Evolutionary conservation across 2,329 filamentous ascomycete genomes (phyloP), one percentile per base, ranked within the genome.

Genomic region (Beauveria sp.): DNA sequence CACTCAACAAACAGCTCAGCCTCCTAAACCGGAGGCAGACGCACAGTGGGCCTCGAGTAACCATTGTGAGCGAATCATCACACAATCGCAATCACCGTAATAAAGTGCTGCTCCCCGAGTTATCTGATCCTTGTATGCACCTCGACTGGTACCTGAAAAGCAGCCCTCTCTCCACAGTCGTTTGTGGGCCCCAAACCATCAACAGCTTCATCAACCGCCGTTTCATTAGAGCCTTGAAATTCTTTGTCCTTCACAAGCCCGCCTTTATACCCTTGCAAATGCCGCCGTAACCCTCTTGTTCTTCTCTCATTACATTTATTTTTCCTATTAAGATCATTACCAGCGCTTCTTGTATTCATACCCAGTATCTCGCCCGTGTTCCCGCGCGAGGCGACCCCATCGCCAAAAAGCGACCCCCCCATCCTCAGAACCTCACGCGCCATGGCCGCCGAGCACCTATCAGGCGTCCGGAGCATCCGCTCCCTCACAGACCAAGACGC

Each of bases 401-500:
- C 45, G 34, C 20, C 46, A n/a, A 43, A 24, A 31, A n/a, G 22
- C 10, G 16, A 1, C 31, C 28, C 42, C n/a, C n/a, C 43, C 18
- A 22, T 16, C 5, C 46, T 31, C n/a, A 14, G 9, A 38, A 45
- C 40, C 48, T 46, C 40, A 57, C 43, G 55, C 28, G 24, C 45
- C 52, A 62, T 68, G 64, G 64, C 66, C 24, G 43, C 66, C n/a
- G 65, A 69, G 10, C 64, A 65, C 43, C 64, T 73, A 49, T 62
- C 69, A 3, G 74, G 73, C 62, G 68, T 73, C 24, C 71, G 75
- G 51, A 66, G 71, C 64, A 77, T 78, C 64, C 75, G 75, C 63
- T 74, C 73, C 24, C 72, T 77, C 56, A 71, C 68, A 43, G 70
- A 73, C 62, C 67, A 79, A 60, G 72, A 74, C 64, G 70, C 76